Evolutionary conservation across 805 yeast species (phyloP).

Genomic region (Ogataea neopini): DNA sequence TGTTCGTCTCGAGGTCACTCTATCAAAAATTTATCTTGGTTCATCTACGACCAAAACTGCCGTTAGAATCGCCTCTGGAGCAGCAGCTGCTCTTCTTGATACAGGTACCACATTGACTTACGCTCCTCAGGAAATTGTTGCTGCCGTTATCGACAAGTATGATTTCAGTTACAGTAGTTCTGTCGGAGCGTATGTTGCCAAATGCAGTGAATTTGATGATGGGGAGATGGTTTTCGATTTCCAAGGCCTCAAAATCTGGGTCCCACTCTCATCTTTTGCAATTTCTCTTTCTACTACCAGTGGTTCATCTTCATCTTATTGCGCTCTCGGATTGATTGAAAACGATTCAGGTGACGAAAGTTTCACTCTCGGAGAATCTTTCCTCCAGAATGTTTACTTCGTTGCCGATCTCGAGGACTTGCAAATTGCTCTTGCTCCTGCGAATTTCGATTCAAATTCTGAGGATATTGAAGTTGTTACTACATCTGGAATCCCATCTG

Average conservation of each 20-base stretch:
- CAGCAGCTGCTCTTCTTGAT: slow-evolving; percentile 49
- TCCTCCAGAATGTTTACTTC: slow-evolving; percentile 51
- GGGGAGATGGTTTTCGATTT: slow-evolving; percentile 48
- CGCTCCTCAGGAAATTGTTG: slow-evolving; percentile 40
- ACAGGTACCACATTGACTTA: slow-evolving; percentile 57
- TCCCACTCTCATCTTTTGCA: slow-evolving; percentile 42
- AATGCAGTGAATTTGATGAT: slow-evolving; percentile 40
- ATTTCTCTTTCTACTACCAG: slow-evolving; percentile 19
- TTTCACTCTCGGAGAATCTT: slow-evolving; percentile 53
- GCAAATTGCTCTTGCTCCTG: slow-evolving; percentile 49
- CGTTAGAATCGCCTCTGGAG: slow-evolving; percentile 28
- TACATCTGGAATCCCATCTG: slow-evolving; percentile 49
- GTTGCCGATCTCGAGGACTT: slow-evolving; percentile 54
- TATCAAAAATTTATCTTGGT: slow-evolving; percentile 40
- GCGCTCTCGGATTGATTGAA: slow-evolving; percentile 50
- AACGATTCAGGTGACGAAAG: slow-evolving; percentile 35
- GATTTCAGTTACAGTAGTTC: slow-evolving; percentile 43
- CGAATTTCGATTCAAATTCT: slow-evolving; percentile 34
- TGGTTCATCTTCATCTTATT: slow-evolving; percentile 33
- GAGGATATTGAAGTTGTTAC: slow-evolving; percentile 48
- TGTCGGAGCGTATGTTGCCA: slow-evolving; percentile 47
- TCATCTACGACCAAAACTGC: slow-evolving; percentile 15
- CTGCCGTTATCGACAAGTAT: slow-evolving; percentile 31
- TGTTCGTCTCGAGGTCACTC: slow-evolving; percentile 49
- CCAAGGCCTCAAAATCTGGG: slow-evolving; percentile 56